Percentiles rank a stretch among this genome's conserved stretches.
Evolutionary conservation across 2,329 filamentous ascomycete species (phyloP).

Genomic region (Monosporascus sp.): DNA sequence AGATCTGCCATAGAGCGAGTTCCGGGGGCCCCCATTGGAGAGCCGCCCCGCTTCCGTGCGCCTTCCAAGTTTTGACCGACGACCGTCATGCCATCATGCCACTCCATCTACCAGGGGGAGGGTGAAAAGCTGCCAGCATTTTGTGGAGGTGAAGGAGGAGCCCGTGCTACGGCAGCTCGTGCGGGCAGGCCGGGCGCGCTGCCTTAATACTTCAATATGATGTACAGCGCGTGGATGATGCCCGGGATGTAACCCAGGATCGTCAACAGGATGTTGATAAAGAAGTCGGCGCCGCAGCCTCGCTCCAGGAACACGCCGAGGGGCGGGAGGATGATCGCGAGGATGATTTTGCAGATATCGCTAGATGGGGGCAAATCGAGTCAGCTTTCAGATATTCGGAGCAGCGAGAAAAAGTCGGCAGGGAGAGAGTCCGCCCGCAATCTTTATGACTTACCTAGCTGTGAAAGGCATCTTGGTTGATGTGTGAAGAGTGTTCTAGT

Average conservation of each 20-base stretch:
- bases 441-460: conserved; percentile 40
- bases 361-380: conserved; percentile 9
- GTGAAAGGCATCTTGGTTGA: conserved; percentile 52
- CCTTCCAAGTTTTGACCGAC: no score
- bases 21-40: no score
- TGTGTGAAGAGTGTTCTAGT: not conserved
- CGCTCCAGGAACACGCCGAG: conserved; percentile 79
- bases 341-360: conserved; percentile 63
- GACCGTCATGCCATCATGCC: conserved; percentile 4
- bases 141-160: no score
- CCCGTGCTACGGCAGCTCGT: not conserved
- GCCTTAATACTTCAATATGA: conserved; percentile 70
- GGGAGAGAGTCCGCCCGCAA: not conserved
- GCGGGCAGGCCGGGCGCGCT: not conserved
- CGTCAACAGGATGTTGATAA: conserved; percentile 76
- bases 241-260: conserved; percentile 65
- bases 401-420: not conserved
- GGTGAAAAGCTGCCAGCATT: no score
- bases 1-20: no score
- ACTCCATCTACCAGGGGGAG: not conserved
- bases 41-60: no score
- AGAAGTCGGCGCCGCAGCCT: conserved; percentile 68
- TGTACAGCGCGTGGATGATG: conserved; percentile 78
- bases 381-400: no score
- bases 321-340: conserved; percentile 74